Evolutionary conservation across 164 flowering plant genomes (phyloP), one percentile per base, ranked within the genome.

Genomic region (Aristolochia californica): DNA sequence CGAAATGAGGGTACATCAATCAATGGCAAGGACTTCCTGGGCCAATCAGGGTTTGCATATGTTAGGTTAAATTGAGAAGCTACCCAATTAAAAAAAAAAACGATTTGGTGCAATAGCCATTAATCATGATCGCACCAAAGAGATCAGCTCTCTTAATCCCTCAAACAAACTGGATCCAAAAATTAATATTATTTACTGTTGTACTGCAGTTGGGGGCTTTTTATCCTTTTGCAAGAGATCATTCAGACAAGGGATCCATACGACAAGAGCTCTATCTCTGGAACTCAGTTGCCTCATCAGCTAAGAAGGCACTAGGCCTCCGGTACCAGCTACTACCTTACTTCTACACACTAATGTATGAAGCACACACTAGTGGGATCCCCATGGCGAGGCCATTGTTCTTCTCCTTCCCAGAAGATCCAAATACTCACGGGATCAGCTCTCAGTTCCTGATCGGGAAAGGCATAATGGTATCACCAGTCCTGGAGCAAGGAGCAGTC

Each of bases 191-290:
- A n/a, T n/a, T n/a, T n/a, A n/a, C n/a, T n/a, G n/a, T n/a, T n/a
- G n/a, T n/a, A n/a, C 2, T 73, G 77, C 75, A 85, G 94, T 63
- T 90, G 21, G 97, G 95, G 0, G 95, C 95, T 10, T 83, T 87
- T 59, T 87, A 87, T 68, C 91, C 97, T 7, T 90, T 90, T 51
- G 52, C 95, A 3, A 77, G 97, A 58, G 83, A 87, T 58, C 97
- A 90, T 65, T 73, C 91, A 0, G 74, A 62, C 0, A 75, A 34
- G 8, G 0, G 12, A 2, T 45, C 83, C 0, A 53, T n/a, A 5
- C 74, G 76, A 27, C 97, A 83, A 67, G 97, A 90, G 73, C 87
- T 90, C 1, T 90, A 83, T 66, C 34, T 74, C 0, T 90, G 95
- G 95, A 77, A 81, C 14, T 83, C 91, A 0, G 95, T 87, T 1